Evolutionary conservation across 2,329 filamentous ascomycete genomes (phyloP).

Genomic region (Colletotrichum coccodes): DNA sequence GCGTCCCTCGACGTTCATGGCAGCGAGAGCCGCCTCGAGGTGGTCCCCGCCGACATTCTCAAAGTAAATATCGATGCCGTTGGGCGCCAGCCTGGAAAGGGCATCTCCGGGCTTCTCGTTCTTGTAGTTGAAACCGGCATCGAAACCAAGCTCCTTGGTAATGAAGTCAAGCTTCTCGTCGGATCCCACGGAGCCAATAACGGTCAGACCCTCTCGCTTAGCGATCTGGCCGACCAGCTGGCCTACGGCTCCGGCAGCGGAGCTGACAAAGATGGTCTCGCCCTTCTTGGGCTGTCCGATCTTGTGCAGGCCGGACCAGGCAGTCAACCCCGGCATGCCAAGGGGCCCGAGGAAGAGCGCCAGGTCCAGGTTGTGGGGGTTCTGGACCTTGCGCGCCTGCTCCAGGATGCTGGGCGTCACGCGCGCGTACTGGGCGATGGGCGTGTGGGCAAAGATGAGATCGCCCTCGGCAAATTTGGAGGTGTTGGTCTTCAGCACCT

Average conservation of each 20-base stretch:
- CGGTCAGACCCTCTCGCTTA: conserved; percentile 81
- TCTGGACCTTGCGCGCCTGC: conserved; percentile 58
- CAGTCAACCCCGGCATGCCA: conserved; percentile 70
- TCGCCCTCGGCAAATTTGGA: conserved; percentile 57
- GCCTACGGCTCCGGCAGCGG: conserved; percentile 84
- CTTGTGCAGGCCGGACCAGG: conserved; percentile 75
- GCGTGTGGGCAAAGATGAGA: conserved; percentile 57
- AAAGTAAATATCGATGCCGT: conserved; percentile 79
- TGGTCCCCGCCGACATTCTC: conserved; percentile 66
- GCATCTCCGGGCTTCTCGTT: conserved; percentile 77
- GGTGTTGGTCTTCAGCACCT: conserved; percentile 77
- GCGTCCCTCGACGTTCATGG: conserved; percentile 70
- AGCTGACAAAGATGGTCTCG: conserved; percentile 84
- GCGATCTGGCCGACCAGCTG: conserved; percentile 88
- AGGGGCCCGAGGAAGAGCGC: conserved; percentile 79
- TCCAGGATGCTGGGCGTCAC: conserved; percentile 11
- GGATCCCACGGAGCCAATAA: conserved; percentile 84
- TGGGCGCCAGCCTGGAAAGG: conserved; percentile 75
- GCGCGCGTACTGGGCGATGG: conserved; percentile 72
- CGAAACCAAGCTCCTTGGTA: conserved; percentile 60
- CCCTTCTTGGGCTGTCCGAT: conserved; percentile 72
- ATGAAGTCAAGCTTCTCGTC: conserved; percentile 82
- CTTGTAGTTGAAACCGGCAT: conserved; percentile 87
- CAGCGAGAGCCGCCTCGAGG: conserved; percentile 55
- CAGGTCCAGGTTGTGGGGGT: conserved; percentile 74